phyloP scores from a whole-genome alignment of 306 rosid genomes.

The Cucumis cinereus region DNA sequence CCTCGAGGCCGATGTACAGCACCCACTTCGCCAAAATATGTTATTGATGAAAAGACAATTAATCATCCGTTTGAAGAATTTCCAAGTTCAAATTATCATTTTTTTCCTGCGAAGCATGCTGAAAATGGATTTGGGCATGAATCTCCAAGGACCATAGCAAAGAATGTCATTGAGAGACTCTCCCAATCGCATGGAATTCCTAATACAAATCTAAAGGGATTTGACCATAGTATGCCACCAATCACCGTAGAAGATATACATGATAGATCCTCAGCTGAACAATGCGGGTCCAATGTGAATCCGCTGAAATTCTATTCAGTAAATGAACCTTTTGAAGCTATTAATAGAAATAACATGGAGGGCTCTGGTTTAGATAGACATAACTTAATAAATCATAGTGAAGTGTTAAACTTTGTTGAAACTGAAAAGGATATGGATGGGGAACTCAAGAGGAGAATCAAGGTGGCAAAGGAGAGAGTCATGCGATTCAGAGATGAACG shows the following conservation, averaged over 20 bases:
- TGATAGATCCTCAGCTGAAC: slow-evolving; percentile 42
- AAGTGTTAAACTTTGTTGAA: slow-evolving; percentile 31
- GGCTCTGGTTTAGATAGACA: slow-evolving; percentile 17
- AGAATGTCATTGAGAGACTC: slow-evolving; percentile 87
- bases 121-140: slow-evolving; percentile 66
- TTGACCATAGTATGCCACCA: slow-evolving; percentile 55
- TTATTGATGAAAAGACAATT: slow-evolving; percentile 35
- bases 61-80: slow-evolving; percentile 59
- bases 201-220: slow-evolving; percentile 30
- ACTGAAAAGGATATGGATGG: slow-evolving; percentile 43
- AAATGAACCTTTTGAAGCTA: slow-evolving; percentile 32
- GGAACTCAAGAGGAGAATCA: slow-evolving; percentile 49
- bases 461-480: slow-evolving; percentile 73
- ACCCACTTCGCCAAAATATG: slow-evolving; percentile 56
- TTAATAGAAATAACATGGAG: slow-evolving; percentile 30
- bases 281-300: slow-evolving; percentile 32
- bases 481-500: slow-evolving; percentile 45
- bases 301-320: slow-evolving; percentile 24
- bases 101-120: slow-evolving; percentile 44
- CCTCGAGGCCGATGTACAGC: slow-evolving; percentile 57
- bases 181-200: slow-evolving; percentile 47
- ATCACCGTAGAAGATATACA: slow-evolving; percentile 64
- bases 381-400: slow-evolving; percentile 17
- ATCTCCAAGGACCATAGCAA: slow-evolving; percentile 81
- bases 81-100: slow-evolving; percentile 30